Percentiles rank a stretch among this genome's conserved stretches.
phyloP scores from a whole-genome alignment of 176 grass and related monocot species.

The Bolboschoenus planiculmis region DNA sequence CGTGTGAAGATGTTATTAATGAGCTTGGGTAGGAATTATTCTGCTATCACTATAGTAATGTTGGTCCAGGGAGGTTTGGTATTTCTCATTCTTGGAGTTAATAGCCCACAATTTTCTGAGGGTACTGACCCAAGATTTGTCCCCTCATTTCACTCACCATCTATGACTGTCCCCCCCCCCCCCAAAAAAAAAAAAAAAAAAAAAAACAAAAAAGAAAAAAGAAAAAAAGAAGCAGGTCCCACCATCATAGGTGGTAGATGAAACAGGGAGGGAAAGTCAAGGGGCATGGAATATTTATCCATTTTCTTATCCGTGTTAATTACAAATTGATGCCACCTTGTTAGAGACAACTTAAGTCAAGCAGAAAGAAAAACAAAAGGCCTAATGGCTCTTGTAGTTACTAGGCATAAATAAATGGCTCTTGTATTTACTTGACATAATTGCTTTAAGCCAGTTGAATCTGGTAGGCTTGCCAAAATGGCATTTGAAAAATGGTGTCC shows the following conservation, averaged over 20 bases:
- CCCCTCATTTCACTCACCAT: too few species aligned
- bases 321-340: neutral
- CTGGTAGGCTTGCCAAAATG: neutral
- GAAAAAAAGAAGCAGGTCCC: too few species aligned
- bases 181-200: too few species aligned
- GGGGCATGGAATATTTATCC: too few species aligned
- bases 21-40: constrained; percentile 73
- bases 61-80: neutral
- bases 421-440: neutral
- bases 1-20: constrained; percentile 91
- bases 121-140: too few species aligned
- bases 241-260: too few species aligned
- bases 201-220: too few species aligned
- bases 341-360: neutral
- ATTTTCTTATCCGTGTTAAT: neutral
- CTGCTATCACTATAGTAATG: neutral
- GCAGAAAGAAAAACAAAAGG: neutral
- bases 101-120: neutral
- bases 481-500: neutral
- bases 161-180: too few species aligned
- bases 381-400: neutral
- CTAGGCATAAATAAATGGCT: neutral
- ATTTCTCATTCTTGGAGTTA: neutral
- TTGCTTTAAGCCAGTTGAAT: neutral
- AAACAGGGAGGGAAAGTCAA: too few species aligned